phyloP scores from a whole-genome alignment of 768 basidiomycete genomes.

The Trametes sanguinea region DNA sequence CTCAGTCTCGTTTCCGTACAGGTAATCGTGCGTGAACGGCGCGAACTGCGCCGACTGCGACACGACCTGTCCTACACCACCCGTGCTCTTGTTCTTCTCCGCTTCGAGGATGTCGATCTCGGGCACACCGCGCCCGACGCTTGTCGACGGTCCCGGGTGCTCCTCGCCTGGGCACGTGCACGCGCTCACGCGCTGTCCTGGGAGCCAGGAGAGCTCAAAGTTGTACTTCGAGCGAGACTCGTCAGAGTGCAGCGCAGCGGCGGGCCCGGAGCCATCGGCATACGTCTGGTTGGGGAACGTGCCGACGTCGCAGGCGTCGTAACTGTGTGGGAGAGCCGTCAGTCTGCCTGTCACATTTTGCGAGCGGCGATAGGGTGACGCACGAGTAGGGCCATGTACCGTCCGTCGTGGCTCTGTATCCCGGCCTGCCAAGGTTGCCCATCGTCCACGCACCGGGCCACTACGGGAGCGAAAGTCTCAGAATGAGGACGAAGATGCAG shows the following conservation, averaged over 20 bases:
- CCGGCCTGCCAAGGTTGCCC: conserved; percentile 85
- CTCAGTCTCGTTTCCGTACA: conserved; percentile 38
- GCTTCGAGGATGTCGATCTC: conserved; percentile 87
- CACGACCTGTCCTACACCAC: conserved; percentile 50
- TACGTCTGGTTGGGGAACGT: conserved; percentile 55
- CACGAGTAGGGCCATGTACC: conserved; percentile 85
- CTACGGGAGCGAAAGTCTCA: conserved; percentile 33
- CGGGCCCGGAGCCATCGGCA: conserved; percentile 52
- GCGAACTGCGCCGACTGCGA: conserved; percentile 81
- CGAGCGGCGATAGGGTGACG: conserved; percentile 26
- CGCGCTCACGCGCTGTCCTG: conserved; percentile 74
- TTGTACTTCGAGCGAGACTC: conserved; percentile 54
- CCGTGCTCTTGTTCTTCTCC: conserved; percentile 56
- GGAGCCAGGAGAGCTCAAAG: conserved; percentile 67
- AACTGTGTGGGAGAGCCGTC: conserved; percentile 34
- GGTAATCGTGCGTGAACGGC: conserved; percentile 51
- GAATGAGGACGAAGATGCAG: neutral
- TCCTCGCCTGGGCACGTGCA: conserved; percentile 77
- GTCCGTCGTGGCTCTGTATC: conserved; percentile 77
- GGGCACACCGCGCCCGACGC: conserved; percentile 67
- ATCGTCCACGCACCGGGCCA: conserved; percentile 91
- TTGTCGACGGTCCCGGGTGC: conserved; percentile 68
- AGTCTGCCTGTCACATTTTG: neutral
- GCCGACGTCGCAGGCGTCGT: conserved; percentile 59
- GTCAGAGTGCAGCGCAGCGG: conserved; percentile 57